phyloP scores from a whole-genome alignment of 176 grass and related monocot genomes.

The Lolium rigidum region DNA sequence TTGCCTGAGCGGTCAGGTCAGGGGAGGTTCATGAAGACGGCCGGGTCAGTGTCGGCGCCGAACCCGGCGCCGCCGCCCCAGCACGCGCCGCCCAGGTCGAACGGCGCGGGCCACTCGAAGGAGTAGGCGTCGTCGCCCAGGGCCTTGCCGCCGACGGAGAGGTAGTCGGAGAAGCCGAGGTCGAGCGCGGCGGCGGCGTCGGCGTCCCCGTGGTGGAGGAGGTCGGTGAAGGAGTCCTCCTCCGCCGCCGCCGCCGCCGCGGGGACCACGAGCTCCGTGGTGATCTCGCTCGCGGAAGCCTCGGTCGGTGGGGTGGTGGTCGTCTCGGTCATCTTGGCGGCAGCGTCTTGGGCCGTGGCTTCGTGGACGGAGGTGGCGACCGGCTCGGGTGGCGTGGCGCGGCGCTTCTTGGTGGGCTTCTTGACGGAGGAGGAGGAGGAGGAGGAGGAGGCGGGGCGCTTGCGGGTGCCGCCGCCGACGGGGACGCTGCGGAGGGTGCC shows the following conservation, averaged over 20 bases:
- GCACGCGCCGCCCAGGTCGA: constrained; percentile 38
- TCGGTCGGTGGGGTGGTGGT: constrained; percentile 3
- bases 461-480: constrained; percentile 49
- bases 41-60: constrained; percentile 40
- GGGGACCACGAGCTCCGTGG: constrained; percentile 31
- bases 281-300: constrained; percentile 36
- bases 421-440: not conserved
- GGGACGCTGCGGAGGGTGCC: constrained; percentile 15
- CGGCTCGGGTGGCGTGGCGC: not conserved
- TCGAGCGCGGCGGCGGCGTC: constrained; percentile 31
- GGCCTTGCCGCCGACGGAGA: not conserved
- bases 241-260: not conserved
- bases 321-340: not conserved
- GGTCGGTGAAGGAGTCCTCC: constrained; percentile 40
- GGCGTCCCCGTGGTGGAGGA: constrained; percentile 25
- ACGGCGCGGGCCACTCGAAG: constrained; percentile 52
- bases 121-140: not conserved
- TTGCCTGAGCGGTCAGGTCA: not conserved
- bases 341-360: not conserved
- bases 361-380: not conserved
- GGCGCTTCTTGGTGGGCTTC: constrained; percentile 47
- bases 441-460: not conserved
- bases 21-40: constrained; percentile 52
- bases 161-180: constrained; percentile 33
- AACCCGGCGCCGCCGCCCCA: constrained; percentile 28